Percentiles rank a stretch among this genome's conserved stretches.
phyloP scores from a whole-genome alignment of 163 green algal genomes.

The Prototheca cutis region DNA sequence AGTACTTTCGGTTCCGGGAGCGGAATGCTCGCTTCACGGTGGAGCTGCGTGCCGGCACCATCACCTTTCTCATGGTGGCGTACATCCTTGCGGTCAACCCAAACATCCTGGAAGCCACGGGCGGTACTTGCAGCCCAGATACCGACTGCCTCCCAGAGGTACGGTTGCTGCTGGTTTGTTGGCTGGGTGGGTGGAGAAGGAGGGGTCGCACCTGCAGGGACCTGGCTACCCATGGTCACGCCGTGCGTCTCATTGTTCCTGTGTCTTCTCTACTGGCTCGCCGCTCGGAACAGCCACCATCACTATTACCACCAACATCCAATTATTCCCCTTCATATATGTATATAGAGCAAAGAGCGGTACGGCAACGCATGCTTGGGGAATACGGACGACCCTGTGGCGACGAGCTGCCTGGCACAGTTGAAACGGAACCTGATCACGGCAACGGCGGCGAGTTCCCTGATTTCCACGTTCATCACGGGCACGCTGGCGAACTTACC shows the following conservation, averaged over 20 bases:
- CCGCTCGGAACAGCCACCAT: no score
- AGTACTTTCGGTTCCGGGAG: constrained; percentile 48
- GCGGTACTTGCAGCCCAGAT: constrained; percentile 36
- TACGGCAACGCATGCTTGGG: constrained; percentile 20
- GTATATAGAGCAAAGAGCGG: background rate
- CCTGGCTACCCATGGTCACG: no score
- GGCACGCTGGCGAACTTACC: constrained; percentile 49
- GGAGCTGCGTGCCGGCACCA: constrained; percentile 53
- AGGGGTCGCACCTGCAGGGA: background rate
- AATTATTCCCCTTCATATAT: no score
- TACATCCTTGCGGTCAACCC: constrained; percentile 50
- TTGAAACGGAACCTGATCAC: constrained; percentile 37
- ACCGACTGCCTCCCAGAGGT: constrained; percentile 12
- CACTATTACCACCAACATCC: no score
- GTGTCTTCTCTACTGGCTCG: no score
- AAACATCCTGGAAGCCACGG: constrained; percentile 48
- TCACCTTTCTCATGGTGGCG: constrained; percentile 65
- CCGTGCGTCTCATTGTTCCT: no score
- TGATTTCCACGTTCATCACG: constrained; percentile 52
- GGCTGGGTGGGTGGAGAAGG: background rate
- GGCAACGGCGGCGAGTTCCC: constrained; percentile 40
- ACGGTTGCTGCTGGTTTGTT: background rate
- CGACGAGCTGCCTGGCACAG: constrained; percentile 11
- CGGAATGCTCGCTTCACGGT: constrained; percentile 37
- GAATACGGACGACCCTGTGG: constrained; percentile 6